Evolutionary conservation across 345 rosid species (phyloP).

Genomic region (Linum tenue): DNA sequence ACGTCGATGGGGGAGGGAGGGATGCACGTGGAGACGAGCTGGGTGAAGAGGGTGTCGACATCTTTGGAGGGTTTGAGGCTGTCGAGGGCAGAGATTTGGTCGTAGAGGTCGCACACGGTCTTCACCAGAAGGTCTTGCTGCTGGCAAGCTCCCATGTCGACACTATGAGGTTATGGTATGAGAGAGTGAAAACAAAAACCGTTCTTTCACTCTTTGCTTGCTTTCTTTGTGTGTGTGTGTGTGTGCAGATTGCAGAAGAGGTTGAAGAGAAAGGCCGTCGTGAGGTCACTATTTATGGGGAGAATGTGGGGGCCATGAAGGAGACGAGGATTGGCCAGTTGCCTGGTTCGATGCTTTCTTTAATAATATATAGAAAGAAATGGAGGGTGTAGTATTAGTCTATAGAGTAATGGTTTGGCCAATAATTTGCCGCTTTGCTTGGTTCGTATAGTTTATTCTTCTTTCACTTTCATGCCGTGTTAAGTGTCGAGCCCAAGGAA

Average conservation of each 20-base stretch:
- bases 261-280: constrained; percentile 11
- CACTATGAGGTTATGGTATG: constrained; percentile 31
- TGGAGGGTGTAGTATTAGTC: background rate
- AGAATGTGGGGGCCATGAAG: constrained; percentile 12
- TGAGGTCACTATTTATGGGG: constrained; percentile 26
- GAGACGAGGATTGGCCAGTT: too few species aligned
- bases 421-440: too few species aligned
- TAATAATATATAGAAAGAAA: background rate
- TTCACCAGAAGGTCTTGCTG: constrained; percentile 42
- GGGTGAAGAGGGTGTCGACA: constrained; percentile 74
- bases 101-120: constrained; percentile 45
- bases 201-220: too few species aligned
- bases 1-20: constrained; percentile 73
- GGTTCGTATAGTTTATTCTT: too few species aligned
- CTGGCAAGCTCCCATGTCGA: constrained; percentile 87
- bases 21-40: constrained; percentile 72
- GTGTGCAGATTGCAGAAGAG: background rate
- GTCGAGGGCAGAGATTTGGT: constrained; percentile 59
- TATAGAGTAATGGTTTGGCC: constrained; percentile 7
- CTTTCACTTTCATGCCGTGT: too few species aligned
- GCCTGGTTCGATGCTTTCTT: background rate
- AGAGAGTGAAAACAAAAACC: constrained; percentile 2
- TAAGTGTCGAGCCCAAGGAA: too few species aligned
- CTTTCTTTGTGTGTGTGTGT: too few species aligned
- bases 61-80: constrained; percentile 63